phyloP scores from a whole-genome alignment of 1,284 basidiomycete species.

The Papiliotrema terrestris region DNA sequence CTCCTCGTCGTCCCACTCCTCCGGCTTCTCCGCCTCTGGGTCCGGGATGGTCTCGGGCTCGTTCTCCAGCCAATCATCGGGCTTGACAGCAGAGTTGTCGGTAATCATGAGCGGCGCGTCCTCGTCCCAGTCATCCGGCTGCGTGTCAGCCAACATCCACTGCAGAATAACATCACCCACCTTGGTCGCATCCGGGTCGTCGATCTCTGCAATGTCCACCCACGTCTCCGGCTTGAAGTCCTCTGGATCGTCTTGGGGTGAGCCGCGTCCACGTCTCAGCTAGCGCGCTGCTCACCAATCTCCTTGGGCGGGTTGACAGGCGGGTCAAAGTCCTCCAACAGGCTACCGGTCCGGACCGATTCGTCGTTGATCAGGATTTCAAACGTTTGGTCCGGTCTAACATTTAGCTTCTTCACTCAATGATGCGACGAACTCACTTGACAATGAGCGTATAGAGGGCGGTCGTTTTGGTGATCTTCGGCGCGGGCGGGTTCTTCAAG shows the following conservation, averaged over 20 bases:
- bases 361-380: conserved; percentile 90
- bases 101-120: conserved; percentile 84
- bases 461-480: conserved; percentile 80
- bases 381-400: conserved; percentile 89
- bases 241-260: conserved; percentile 64
- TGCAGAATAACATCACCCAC: conserved; percentile 43
- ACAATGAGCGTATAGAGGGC: conserved; percentile 91
- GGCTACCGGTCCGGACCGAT: conserved; percentile 69
- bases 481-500: conserved; percentile 74
- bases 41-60: conserved; percentile 81
- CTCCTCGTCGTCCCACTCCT: conserved; percentile 99
- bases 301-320: conserved; percentile 87
- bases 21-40: conserved; percentile 92
- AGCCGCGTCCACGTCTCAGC: background rate
- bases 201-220: conserved; percentile 85
- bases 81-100: conserved; percentile 83
- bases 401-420: background rate
- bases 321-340: conserved; percentile 95
- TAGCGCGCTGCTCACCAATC: conserved; percentile 57
- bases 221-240: conserved; percentile 89
- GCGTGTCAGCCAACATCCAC: background rate
- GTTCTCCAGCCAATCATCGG: conserved; percentile 92
- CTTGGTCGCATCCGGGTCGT: conserved; percentile 81
- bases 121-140: conserved; percentile 94
- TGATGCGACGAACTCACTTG: conserved; percentile 57